Base-by-base conservation (phyloP, 768 basidiomycete species). In the Boletus huronensis region DNA sequence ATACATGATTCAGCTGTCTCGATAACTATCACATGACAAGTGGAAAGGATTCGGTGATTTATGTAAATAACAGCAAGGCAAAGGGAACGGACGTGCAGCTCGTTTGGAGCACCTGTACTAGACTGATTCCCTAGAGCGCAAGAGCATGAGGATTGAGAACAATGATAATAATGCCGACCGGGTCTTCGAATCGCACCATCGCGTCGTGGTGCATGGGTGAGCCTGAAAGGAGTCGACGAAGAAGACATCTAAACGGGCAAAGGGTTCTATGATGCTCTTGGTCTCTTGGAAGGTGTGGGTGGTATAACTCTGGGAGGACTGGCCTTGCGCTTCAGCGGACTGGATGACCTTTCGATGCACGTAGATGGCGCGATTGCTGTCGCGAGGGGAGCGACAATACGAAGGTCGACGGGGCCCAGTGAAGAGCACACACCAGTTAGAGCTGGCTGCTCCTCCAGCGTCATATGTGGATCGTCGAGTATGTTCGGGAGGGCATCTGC, bases 401-500 rank as follows among this genome's bases (percentile, higher is more conserved):
- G 44, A 6, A 10, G n/a, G 28, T 45, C 29, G 14, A 21, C 26
- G 5, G 45, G 52, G 9, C 26, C 53, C 5, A 23, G 42, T 6
- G 29, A 55, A 32, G 50, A 29, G 11, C 40, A 21, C 0, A 39
- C 31, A 28, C 31, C 25, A 3, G 26, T 25, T 29, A 40, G 11
- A 39, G 1, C 23, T 16, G 31, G 41, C 5, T 57, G 46, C 21
- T 51, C 48, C 25, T 53, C 51, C 31, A 19, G 21, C 2, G 40
- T 21, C 21, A 13, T 9, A 17, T 35, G 35, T 19, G 28, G 32
- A n/a, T 49, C 35, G 0, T 44, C 34, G n/a, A 55, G 0, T 21
- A 50, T 40, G 38, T 0, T 55, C 7, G 68, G 68, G 14, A 72
- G 61, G 6, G 52, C 52, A 41, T 71, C 65, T 5, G 66, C 71